These are phyloP conservation scores for Globisporangium parvum DNA, from an alignment of 352 stramenopile genomes.

Conservation along the genomic window DNA sequence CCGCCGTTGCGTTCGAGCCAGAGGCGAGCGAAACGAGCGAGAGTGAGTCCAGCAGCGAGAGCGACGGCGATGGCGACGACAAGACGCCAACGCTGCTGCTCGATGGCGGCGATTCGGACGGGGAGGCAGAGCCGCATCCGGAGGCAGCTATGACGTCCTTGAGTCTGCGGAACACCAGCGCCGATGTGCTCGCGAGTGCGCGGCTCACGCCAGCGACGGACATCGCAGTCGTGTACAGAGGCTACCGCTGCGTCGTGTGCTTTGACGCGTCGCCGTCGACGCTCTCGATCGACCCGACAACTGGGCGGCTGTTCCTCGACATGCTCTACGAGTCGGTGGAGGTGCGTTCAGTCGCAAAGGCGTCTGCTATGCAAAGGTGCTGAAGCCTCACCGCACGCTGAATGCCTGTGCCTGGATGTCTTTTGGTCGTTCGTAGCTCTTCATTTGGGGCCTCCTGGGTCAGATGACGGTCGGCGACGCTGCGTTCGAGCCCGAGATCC, in stretches of 20 bases:
- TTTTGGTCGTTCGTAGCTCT: slow-evolving; percentile 36
- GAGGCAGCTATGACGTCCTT: too few relatives aligned
- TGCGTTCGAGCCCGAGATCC: slow-evolving; percentile 57
- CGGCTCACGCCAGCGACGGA: slow-evolving; percentile 37
- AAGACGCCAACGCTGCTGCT: background rate
- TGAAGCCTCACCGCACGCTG: too few relatives aligned
- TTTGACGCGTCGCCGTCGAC: slow-evolving; percentile 81
- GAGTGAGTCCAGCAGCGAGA: slow-evolving; percentile 4
- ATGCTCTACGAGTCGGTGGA: slow-evolving; percentile 75
- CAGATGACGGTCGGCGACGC: slow-evolving; percentile 46
- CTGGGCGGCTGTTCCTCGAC: slow-evolving; percentile 72
- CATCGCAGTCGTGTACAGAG: slow-evolving; percentile 59
- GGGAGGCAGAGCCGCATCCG: background rate
- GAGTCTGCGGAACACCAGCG: too few relatives aligned
- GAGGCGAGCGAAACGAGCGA: slow-evolving; percentile 11
- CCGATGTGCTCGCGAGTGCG: slow-evolving; percentile 14
- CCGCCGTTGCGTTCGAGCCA: slow-evolving; percentile 29
- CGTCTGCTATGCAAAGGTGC: too few relatives aligned
- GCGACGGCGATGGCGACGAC: slow-evolving; percentile 3
- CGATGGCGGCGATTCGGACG: background rate
- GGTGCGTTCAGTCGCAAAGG: slow-evolving; percentile 12
- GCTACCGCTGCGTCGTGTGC: slow-evolving; percentile 80
- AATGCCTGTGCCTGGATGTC: background rate
- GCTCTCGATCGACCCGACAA: slow-evolving; percentile 70
- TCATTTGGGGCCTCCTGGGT: slow-evolving; percentile 58